Evolutionary conservation across 257 asterid genomes (phyloP), one percentile per base, ranked within the genome.

Genomic region (Lavandula angustifolia): DNA sequence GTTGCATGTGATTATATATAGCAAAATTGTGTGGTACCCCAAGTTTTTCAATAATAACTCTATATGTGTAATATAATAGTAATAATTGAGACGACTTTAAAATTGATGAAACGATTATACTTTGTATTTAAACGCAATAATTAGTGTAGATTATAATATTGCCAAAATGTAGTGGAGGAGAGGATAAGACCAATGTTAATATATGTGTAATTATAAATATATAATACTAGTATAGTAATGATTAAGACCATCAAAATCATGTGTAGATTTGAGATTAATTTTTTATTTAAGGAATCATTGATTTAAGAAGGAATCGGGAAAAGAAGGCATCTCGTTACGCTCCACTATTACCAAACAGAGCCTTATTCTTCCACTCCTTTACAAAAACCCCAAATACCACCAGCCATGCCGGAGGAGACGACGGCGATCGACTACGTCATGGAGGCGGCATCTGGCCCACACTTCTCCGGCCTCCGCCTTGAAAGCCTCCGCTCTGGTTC

Each of bases 371-470:
- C 33, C 17, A 18, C 42, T 9, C 33, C 56, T 42, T 47, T 41
- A 33, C 49, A 74, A 47, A 50, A 14, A 34, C 60, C 54, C 71
- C 62, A 34, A 51, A 48, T 50, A 29, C 16, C 43, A 17, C 40
- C 2, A 18, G 40, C 59, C 73, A 84, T 85, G 91, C 73, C 79
- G 80, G 96, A 68, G 53, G 88, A 75, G 71, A 79, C 85, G 75
- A 76, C 78, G 75, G 81, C 89, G 66, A 84, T 87, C 9, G 97
- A 90, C 70, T 84, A 81, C 80, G 94, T 79, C 22, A 94, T 94
- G 99, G 99, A 89, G 77, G 96, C 91, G 66, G 89, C 97, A 10
- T 81, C 91, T 4, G 94, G 94, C 11, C 86, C 94, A 3, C 99
- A 94, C 81, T 94, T 94, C 79, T 89, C 99, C 11, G 99, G 99